Evolutionary conservation across 163 green algal genomes (phyloP).

Genomic region (Prototheca cutis): DNA sequence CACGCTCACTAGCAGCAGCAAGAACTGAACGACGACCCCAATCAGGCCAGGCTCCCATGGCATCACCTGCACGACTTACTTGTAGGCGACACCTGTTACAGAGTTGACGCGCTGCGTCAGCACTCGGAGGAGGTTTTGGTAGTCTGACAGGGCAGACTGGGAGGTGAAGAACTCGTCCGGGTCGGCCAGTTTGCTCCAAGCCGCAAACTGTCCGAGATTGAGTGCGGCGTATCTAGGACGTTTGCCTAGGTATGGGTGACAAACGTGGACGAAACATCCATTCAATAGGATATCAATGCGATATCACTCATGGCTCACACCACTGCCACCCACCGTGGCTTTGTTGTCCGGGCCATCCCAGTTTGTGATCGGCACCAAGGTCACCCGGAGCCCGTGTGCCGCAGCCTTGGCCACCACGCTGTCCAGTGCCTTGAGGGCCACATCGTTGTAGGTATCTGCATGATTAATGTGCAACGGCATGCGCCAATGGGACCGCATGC

Average conservation of each 20-base stretch:
- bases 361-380: constrained; percentile 16
- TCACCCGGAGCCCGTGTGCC: constrained; percentile 10
- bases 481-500: too few relatives aligned
- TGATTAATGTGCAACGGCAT: too few relatives aligned
- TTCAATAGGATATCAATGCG: neutral
- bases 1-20: too few relatives aligned
- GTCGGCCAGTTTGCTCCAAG: constrained; percentile 11
- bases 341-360: constrained; percentile 12
- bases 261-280: neutral
- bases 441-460: constrained; percentile 46
- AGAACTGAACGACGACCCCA: too few relatives aligned
- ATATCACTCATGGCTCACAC: too few relatives aligned
- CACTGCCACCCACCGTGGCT: constrained; percentile 4
- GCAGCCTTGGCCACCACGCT: constrained; percentile 29
- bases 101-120: constrained; percentile 18
- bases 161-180: constrained; percentile 20
- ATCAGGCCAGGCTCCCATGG: too few relatives aligned
- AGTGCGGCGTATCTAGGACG: too few relatives aligned
- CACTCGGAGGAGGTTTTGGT: constrained; percentile 11
- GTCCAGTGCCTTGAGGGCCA: constrained; percentile 38
- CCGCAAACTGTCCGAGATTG: constrained; percentile 19
- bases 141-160: neutral
- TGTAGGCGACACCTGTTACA: constrained; percentile 14
- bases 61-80: neutral
- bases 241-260: too few relatives aligned